These are phyloP conservation scores for Suhomyces pyralidae DNA, from an alignment of 805 yeast species.

Conservation along the genomic window DNA sequence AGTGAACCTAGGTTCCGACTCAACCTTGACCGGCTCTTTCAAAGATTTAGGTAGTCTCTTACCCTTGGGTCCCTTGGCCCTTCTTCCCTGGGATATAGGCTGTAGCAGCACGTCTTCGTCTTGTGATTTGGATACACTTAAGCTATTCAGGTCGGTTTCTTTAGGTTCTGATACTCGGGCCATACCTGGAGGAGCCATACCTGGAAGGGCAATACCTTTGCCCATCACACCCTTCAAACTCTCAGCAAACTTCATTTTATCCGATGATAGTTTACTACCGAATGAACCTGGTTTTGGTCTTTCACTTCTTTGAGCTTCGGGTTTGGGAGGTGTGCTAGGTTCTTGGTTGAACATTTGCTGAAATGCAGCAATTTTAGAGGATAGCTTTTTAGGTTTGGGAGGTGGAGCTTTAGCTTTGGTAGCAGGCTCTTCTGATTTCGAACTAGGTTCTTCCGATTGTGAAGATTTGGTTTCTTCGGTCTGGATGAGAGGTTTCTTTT, in stretches of 20 bases:
- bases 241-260: conserved; percentile 50
- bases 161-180: not conserved
- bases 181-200: conserved; percentile 52
- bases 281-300: not conserved
- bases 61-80: conserved; percentile 75
- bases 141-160: not conserved
- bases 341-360: conserved; percentile 63
- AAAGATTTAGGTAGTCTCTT: conserved; percentile 63
- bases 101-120: conserved; percentile 9
- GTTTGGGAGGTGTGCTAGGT: conserved; percentile 6
- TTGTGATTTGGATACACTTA: not conserved
- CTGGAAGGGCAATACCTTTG: conserved; percentile 49
- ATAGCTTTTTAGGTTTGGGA: conserved; percentile 72
- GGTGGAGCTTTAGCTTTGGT: conserved; percentile 34
- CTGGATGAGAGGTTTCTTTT: conserved; percentile 2
- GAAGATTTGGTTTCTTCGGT: not conserved
- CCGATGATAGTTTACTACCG: conserved; percentile 27
- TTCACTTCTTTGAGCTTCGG: conserved; percentile 2
- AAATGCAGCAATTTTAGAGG: conserved; percentile 76
- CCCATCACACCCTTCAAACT: conserved; percentile 59
- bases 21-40: conserved; percentile 36
- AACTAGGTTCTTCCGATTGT: not conserved
- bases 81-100: conserved; percentile 32
- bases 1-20: conserved; percentile 32
- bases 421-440: not conserved